Evolutionary conservation across 2,329 filamentous ascomycete genomes (phyloP), one percentile per base, ranked within the genome.

Genomic region (Fusarium cicatricum): DNA sequence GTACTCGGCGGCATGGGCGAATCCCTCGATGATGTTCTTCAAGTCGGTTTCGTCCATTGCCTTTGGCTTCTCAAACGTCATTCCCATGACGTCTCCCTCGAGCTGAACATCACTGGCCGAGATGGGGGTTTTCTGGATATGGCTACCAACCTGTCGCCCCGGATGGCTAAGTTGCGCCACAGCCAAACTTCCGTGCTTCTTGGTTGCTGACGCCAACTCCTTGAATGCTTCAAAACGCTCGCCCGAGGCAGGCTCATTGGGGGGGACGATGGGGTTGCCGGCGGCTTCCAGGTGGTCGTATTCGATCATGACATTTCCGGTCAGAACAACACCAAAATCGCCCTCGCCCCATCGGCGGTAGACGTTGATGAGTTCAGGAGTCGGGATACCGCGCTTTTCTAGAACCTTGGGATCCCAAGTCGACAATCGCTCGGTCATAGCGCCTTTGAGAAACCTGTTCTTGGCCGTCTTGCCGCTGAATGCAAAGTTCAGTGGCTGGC

Each of bases 381-480:
- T 72, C 2, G 77, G 77, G 17, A 79, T 64, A 0, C 77, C 78
- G 36, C 87, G 80, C 4, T 77, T 77, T 17, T 79, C 72, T 9
- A 82, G 63, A 51, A 84, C 77, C 19, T 78, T 78, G 7, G 81
- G 75, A 53, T 83, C 78, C 84, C 85, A 90, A 5, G 81, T 85
- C 0, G 85, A 83, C 12, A 89, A 74, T 8, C 81, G 77, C 70
- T 90, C 88, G 2, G 83, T 84, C 87, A 90, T 89, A 36, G 88
- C 83, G 6, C 78, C 85, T 71, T 90, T 90, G 60, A 89, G 71
- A 66, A 89, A 86, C n/a, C 86, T 78, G 69, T 90, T 90, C 36
- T 80, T 81, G 2, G 86, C 86, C 2, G 79, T 82, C 52, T 76
- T 79, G 45, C 80, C 78, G 36, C 81, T 82, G 70, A 84, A 83